Evolutionary conservation across 208 protist genomes (phyloP), one percentile per base, ranked within the genome.

Genomic region (Tritrichomonas foetus): DNA sequence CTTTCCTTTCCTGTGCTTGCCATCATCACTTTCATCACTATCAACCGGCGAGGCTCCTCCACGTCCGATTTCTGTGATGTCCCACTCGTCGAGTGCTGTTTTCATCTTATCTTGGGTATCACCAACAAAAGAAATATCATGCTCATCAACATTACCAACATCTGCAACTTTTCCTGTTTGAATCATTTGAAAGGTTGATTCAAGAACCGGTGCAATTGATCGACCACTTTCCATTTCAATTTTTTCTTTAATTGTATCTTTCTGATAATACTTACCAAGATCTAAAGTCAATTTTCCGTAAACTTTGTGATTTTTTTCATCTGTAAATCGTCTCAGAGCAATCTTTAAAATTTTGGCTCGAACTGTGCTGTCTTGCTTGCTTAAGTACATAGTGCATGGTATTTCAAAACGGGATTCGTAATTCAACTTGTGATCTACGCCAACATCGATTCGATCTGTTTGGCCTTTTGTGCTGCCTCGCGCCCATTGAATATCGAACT

Each of bases 211-310:
- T 36, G 41, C n/a, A 57, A 39, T 53, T 39, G 78, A 89, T 33
- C 78, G 25, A 13, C 47, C 78, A 39, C 27, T 53, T 89, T 89
- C 78, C 78, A 89, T 89, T 57, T 89, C 78, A 53, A 36, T 16
- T 39, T 89, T 39, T 57, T 53, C 74, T 30, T 82, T 82, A 61
- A 61, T 61, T 61, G 53, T 5, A 22, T 61, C 11, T 61, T 5
- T 5, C 53, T 61, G 53, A 61, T 61, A 89, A 49, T 36, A 89
- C 57, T 53, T 20, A 5, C 16, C 78, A 57, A 89, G 20, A 61
- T 89, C 47, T 61, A 89, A n/a, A 0, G 20, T 33, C 0, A 89
- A 3, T 0, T 47, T 25, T n/a, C 78, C 78, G 25, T 57, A 61
- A 39, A 89, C 20, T 30, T 89, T 89, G 2, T n/a, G 33, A 16